Base-by-base conservation (phyloP, 2,329 filamentous ascomycete species). In the Claviceps humidiphila region DNA sequence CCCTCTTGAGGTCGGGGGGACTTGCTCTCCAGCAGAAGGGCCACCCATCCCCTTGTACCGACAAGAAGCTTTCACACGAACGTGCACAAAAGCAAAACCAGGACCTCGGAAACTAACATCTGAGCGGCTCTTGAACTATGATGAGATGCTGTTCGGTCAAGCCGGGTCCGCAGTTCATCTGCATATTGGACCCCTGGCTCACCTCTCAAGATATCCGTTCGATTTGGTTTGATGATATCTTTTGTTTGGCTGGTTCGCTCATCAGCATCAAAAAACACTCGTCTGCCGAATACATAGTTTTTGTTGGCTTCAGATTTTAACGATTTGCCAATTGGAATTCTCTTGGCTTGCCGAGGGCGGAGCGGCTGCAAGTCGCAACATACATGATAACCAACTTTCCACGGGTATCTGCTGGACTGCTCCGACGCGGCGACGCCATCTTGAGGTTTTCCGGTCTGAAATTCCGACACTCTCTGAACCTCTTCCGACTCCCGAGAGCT, bases 161-260 rank as follows among this genome's bases (percentile, higher is more conserved):
- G 43, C 20, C 52, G 30, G 51, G 20, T 53, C 45, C 49, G n/a
- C 47, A 30, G 42, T 30, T 50, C 46, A 40, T 51, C 45, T 24
- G 38, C 38, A 47, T 20, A 26, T 17, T 47, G 44, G 44, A 47
- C 43, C 44, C 30, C 44, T 54, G 53, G 53, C 49, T 39, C 47
- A 47, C 54, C 47, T 52, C 47, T 52, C 30, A 47, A 53, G 52
- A 58, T 58, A 54, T 50, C 51, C 53, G 53, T 41, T 41, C 43
- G 3, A 51, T 22, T 30, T 24, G 44, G 17, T 46, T 26, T 11
- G 20, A 34, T 9, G 41, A 52, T 52, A 54, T 49, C 51, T 50
- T 46, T 20, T 45, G 14, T 39, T 39, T 34, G 30, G 34, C 16
- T 30, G 40, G 38, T 47, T 43, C 51, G 50, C 42, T 51, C 51